phyloP scores from a whole-genome alignment of 1,284 basidiomycete genomes.

The Ustilago bromivora region DNA sequence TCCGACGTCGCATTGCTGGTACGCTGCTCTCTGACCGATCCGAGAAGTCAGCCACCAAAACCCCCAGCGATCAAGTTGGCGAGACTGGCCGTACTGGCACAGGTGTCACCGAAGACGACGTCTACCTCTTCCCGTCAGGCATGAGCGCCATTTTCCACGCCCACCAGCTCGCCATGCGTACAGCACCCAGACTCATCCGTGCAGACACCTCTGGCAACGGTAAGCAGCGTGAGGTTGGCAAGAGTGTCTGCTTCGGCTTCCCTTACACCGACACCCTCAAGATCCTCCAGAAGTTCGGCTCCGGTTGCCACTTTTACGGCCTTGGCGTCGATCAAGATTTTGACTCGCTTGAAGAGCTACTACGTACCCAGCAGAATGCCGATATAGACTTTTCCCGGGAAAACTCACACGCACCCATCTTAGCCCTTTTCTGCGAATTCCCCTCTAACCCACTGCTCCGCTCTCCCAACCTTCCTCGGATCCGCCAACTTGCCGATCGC shows the following conservation, averaged over 20 bases:
- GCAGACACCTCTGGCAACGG: neutral
- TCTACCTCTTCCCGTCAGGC: conserved; percentile 86
- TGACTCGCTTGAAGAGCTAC: conserved; percentile 77
- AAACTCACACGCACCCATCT: conserved; percentile 67
- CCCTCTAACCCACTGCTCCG: conserved; percentile 93
- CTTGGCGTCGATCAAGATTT: conserved; percentile 83
- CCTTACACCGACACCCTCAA: conserved; percentile 98
- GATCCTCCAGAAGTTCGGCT: conserved; percentile 95
- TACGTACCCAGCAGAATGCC: conserved; percentile 72
- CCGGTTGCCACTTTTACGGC: conserved; percentile 91
- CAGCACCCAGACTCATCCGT: conserved; percentile 27
- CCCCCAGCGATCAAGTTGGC: conserved; percentile 68
- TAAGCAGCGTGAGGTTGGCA: conserved; percentile 33
- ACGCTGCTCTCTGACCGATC: conserved; percentile 73
- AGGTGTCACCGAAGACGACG: conserved; percentile 78
- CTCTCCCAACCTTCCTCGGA: conserved; percentile 81
- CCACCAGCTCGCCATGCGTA: conserved; percentile 74
- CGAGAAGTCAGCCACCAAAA: conserved; percentile 26
- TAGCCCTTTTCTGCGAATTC: conserved; percentile 79
- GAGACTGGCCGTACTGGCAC: conserved; percentile 53
- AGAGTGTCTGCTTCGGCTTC: conserved; percentile 76
- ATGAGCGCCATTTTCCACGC: conserved; percentile 95
- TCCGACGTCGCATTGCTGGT: conserved; percentile 89
- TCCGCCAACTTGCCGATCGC: conserved; percentile 85
- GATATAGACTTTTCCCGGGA: conserved; percentile 67